phyloP scores from a whole-genome alignment of 179 eudicot species.

The Monotropa hypopitys region DNA sequence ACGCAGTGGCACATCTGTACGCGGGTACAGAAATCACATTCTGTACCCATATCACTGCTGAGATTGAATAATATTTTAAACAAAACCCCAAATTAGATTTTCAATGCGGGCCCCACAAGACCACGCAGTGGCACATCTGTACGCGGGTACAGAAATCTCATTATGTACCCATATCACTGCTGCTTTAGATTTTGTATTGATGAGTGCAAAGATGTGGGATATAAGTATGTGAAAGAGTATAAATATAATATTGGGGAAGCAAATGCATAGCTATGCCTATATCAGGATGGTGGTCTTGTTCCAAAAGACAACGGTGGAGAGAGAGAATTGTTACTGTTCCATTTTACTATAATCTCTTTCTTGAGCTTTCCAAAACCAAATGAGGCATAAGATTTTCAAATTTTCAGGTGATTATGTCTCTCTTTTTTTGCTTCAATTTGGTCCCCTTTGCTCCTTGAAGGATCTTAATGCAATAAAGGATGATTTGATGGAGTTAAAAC shows the following conservation, averaged over 20 bases:
- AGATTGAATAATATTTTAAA: no score
- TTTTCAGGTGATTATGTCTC: background rate
- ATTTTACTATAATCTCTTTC: background rate
- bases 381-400: background rate
- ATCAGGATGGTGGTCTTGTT: background rate
- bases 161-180: no score
- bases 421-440: background rate
- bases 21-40: no score
- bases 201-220: background rate
- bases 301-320: background rate
- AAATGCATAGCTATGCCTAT: background rate
- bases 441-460: slow-evolving; percentile 28
- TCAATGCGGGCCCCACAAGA: no score
- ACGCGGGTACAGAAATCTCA: no score
- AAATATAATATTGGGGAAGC: background rate
- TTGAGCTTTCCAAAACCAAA: background rate
- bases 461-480: slow-evolving; percentile 60
- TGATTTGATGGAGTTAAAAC: slow-evolving; percentile 77
- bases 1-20: no score
- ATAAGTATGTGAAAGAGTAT: background rate
- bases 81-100: no score
- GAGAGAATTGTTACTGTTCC: background rate
- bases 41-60: no score
- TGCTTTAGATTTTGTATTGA: background rate
- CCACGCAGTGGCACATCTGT: no score